phyloP scores from a whole-genome alignment of 2,329 filamentous ascomycete species.

The Botrytis aclada region DNA sequence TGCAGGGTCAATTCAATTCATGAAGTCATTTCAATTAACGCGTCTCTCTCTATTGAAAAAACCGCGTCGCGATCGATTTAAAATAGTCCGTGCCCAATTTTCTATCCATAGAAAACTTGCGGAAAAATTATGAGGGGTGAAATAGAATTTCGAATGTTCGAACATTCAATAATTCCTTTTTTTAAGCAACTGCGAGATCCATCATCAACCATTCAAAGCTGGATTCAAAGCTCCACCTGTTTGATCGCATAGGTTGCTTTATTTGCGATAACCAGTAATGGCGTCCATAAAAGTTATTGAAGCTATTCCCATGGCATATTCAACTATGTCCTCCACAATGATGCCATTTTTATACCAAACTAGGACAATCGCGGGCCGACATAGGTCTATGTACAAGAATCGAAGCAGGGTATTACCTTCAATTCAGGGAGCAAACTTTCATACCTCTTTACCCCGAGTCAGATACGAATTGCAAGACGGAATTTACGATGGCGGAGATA shows the following conservation, averaged over 20 bases:
- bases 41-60: background rate
- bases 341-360: conserved; percentile 73
- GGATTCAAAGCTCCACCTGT: too few species aligned
- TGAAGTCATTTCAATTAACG: conserved; percentile 15
- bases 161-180: background rate
- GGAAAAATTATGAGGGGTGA: background rate
- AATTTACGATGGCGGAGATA: background rate
- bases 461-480: background rate
- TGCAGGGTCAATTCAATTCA: background rate
- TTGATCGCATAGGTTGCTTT: background rate
- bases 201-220: background rate
- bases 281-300: conserved; percentile 19
- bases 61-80: conserved; percentile 1
- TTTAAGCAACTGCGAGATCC: background rate
- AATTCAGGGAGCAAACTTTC: background rate
- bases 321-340: conserved; percentile 40
- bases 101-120: background rate
- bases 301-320: conserved; percentile 18
- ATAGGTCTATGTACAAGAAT: conserved; percentile 13
- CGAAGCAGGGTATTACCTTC: background rate
- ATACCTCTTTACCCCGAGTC: conserved; percentile 10
- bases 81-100: conserved; percentile 8
- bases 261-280: conserved; percentile 6
- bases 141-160: background rate
- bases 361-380: conserved; percentile 49